Evolutionary conservation across 257 asterid genomes (phyloP).

Genomic region (Solanum okadae): DNA sequence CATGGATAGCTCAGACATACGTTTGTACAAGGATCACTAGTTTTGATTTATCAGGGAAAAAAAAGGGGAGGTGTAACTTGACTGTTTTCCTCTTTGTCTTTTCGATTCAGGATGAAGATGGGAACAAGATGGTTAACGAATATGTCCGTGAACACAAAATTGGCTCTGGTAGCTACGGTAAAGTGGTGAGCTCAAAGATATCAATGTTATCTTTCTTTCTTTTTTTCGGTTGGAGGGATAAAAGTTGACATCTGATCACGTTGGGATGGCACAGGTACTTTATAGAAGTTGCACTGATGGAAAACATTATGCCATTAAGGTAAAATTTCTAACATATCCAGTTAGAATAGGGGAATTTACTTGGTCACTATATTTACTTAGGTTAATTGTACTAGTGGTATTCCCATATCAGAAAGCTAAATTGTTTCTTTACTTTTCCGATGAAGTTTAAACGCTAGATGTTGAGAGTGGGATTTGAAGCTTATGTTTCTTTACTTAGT

Average conservation of each 20-base stretch:
- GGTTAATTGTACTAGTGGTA: neutral
- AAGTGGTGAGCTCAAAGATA: conserved; percentile 65
- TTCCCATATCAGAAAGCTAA: neutral
- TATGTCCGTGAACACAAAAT: conserved; percentile 71
- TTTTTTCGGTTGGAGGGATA: neutral
- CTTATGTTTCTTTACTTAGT: neutral
- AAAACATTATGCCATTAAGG: conserved; percentile 87
- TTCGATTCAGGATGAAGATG: conserved; percentile 59
- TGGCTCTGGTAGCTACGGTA: conserved; percentile 98
- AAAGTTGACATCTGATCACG: neutral
- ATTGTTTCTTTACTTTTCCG: neutral
- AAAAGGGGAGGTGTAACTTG: neutral
- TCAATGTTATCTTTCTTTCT: neutral
- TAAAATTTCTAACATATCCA: conserved; percentile 4
- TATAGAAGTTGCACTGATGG: conserved; percentile 70
- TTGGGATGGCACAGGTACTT: conserved; percentile 60
- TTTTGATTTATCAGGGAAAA: neutral
- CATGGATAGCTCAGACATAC: neutral
- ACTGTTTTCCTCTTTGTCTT: neutral
- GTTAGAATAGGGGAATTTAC: neutral
- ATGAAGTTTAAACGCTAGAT: neutral
- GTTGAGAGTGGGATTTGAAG: neutral
- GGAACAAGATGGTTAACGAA: conserved; percentile 77
- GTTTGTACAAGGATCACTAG: neutral
- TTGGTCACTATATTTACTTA: neutral